Evolutionary conservation across 192 early-diverging fungal genomes (phyloP), one percentile per base, ranked within the genome.

Genomic region (Allomyces javanicus): DNA sequence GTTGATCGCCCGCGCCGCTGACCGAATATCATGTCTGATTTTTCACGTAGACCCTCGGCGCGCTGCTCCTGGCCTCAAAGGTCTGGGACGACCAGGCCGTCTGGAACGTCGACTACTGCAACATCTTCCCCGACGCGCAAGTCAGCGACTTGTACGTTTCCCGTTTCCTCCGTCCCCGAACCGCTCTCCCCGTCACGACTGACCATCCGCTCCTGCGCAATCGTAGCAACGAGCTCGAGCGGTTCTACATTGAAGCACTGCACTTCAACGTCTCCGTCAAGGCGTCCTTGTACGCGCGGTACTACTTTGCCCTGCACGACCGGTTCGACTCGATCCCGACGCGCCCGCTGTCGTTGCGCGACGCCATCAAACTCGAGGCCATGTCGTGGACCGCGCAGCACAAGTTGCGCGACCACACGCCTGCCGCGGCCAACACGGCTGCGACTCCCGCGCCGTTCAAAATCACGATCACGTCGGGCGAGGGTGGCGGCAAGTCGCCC

Each of bases 71-170:
- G n/a, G 85, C 87, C 9, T 79, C 86, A 44, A 91, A 91, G 72
- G 87, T 91, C 1, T 91, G 89, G 89, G 89, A 91, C 66, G 89
- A 91, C 66, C 83, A 86, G 66, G 89, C 89, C 4, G 85, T 91
- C 12, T 91, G 86, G 80, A 91, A 91, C 71, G 74, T 81, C 5
- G 89, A 91, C 69, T 89, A 88, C 70, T 79, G 79, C 62, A 82
- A 83, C 64, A 87, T 90, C 44, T 90, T 88, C 69, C 85, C 87
- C 9, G 86, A 86, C 24, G 75, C 87, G 17, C 68, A 70, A 4
- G 81, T 89, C n/a, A 70, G 72, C 24, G 78, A 87, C 61, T 79
- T 89, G 77, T 87, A 75, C 70, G 78, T 72, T 23, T 71, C 12
- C 26, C 24, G 44, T 43, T 33, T 55, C 10, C 45, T 11, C 27